phyloP scores from a whole-genome alignment of 139 green algal species.

The Ettlia oleoabundans region DNA sequence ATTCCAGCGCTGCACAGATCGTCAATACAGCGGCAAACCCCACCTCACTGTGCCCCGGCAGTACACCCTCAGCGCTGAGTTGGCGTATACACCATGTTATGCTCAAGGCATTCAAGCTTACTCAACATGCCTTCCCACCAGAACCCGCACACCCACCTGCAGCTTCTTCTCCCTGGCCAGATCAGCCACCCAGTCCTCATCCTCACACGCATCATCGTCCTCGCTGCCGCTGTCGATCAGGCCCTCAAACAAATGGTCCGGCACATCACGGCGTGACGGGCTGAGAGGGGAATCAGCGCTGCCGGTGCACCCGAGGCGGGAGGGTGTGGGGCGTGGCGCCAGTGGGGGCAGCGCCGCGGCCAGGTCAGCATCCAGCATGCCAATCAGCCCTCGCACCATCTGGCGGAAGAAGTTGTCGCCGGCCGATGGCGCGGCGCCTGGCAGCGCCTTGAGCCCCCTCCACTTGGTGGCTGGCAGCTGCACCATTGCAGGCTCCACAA shows the following conservation, averaged over 20 bases:
- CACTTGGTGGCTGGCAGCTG: constrained; percentile 48
- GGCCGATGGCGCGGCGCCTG: constrained; percentile 22
- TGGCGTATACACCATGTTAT: too few relatives aligned
- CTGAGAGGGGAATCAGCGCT: neutral
- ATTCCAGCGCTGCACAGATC: too few relatives aligned
- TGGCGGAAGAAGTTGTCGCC: constrained; percentile 8
- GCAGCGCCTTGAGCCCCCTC: constrained; percentile 51
- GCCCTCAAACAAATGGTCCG: constrained; percentile 38
- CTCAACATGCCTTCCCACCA: neutral
- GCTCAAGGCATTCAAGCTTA: neutral
- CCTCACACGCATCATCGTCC: constrained; percentile 7
- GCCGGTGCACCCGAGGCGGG: constrained; percentile 10
- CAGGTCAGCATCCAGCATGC: constrained; percentile 44
- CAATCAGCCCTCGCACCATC: constrained; percentile 35
- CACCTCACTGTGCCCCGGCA: too few relatives aligned
- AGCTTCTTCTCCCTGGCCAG: constrained; percentile 29
- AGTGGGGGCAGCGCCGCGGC: constrained; percentile 23
- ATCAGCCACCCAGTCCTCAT: constrained; percentile 27
- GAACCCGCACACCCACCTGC: neutral
- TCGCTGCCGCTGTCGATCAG: constrained; percentile 39
- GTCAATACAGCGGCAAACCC: too few relatives aligned
- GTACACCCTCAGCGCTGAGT: too few relatives aligned
- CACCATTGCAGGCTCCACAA: too few relatives aligned
- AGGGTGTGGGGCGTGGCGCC: neutral
- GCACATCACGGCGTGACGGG: neutral